Evolutionary conservation across 106 monocot genomes (phyloP).

Genomic region (Dendrobium chrysotoxum): DNA sequence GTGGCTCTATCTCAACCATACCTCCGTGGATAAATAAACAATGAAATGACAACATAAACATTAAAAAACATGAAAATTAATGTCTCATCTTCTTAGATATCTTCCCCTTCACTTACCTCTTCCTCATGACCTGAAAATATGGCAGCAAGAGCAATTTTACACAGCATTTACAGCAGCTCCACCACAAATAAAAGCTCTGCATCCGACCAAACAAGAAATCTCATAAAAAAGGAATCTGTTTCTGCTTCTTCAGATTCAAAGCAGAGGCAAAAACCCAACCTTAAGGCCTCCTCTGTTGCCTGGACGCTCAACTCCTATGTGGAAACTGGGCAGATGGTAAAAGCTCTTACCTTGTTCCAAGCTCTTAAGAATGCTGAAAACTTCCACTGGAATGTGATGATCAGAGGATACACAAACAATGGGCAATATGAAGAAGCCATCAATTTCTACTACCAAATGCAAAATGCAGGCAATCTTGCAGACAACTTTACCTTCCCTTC

Average conservation of each 20-base stretch:
- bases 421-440: slow-evolving; percentile 43
- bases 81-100: no score
- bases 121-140: background rate
- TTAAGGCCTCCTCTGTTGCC: slow-evolving; percentile 12
- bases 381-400: slow-evolving; percentile 66
- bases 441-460: slow-evolving; percentile 49
- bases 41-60: background rate
- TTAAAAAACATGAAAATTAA: no score
- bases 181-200: background rate
- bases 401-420: slow-evolving; percentile 44
- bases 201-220: background rate
- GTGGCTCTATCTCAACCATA: background rate
- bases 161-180: background rate
- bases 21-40: background rate
- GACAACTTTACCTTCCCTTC: slow-evolving; percentile 78
- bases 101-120: background rate
- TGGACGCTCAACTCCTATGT: slow-evolving; percentile 16
- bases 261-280: background rate
- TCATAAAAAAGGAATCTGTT: background rate
- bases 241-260: background rate
- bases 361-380: slow-evolving; percentile 25
- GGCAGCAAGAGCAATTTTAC: background rate
- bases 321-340: slow-evolving; percentile 27
- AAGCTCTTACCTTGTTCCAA: slow-evolving; percentile 32
- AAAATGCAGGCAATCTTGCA: slow-evolving; percentile 8